Evolutionary conservation across 352 stramenopile genomes (phyloP).

Genomic region (Phytophthora agathidicida): DNA sequence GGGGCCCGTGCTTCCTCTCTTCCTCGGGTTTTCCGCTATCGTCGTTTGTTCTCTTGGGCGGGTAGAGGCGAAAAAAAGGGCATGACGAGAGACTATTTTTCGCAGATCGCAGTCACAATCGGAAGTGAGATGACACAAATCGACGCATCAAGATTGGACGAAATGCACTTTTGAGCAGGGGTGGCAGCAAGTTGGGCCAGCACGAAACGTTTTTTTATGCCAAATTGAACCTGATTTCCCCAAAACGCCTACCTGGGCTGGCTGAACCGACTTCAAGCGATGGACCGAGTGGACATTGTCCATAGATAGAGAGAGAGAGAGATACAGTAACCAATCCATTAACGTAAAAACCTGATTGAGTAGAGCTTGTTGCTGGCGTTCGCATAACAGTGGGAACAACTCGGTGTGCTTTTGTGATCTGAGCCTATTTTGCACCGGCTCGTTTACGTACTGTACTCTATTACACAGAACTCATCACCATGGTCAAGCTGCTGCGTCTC

Average conservation of each 20-base stretch:
- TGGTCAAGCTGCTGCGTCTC: slow-evolving; percentile 19
- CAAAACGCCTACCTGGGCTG: too few relatives aligned
- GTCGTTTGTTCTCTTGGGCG: slow-evolving; percentile 43
- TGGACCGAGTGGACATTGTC: too few relatives aligned
- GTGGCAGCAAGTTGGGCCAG: too few relatives aligned
- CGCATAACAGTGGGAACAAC: not conserved
- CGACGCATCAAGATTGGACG: not conserved
- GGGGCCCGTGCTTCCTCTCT: slow-evolving; percentile 20
- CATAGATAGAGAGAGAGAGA: too few relatives aligned
- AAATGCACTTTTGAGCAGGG: not conserved
- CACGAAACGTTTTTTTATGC: slow-evolving; percentile 8
- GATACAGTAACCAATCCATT: too few relatives aligned
- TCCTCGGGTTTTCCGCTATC: slow-evolving; percentile 32
- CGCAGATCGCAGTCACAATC: slow-evolving; percentile 6
- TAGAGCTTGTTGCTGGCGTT: too few relatives aligned
- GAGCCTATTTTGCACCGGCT: slow-evolving; percentile 19
- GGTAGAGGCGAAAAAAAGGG: slow-evolving; percentile 16
- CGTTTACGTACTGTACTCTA: not conserved
- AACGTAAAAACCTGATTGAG: too few relatives aligned
- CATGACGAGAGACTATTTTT: slow-evolving; percentile 12
- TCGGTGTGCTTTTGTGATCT: slow-evolving; percentile 1
- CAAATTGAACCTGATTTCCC: slow-evolving; percentile 29
- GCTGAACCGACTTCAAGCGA: slow-evolving; percentile 17
- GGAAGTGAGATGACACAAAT: not conserved
- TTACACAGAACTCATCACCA: slow-evolving; percentile 14